Conservation (phyloP, 1,139 yeast species). For the Yamadazyma oceani region DNA sequence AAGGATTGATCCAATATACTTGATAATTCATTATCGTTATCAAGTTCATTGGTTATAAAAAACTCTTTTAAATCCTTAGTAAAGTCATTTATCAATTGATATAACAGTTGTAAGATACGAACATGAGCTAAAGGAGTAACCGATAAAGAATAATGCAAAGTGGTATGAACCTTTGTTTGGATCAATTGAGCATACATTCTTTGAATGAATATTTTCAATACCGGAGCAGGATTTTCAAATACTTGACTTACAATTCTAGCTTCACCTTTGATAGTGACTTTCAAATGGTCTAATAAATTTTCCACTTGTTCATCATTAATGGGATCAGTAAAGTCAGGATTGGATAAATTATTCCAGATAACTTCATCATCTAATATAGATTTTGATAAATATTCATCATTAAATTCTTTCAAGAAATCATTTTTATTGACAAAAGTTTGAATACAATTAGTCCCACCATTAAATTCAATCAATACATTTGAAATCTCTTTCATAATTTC, state of each 20-base stretch:
- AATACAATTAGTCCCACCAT: constrained; percentile 82
- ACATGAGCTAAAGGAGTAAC: constrained; percentile 73
- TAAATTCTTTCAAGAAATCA: constrained; percentile 56
- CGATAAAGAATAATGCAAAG: constrained; percentile 64
- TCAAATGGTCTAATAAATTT: constrained; percentile 33
- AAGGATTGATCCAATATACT: constrained; percentile 68
- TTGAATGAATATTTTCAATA: constrained; percentile 68
- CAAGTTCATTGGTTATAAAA: constrained; percentile 47
- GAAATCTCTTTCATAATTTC: constrained; percentile 80
- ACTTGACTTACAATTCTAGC: constrained; percentile 73
- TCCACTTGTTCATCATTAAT: constrained; percentile 37
- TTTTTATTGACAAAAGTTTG: constrained; percentile 83
- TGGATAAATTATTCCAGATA: constrained; percentile 36
- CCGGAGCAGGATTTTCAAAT: constrained; percentile 65
- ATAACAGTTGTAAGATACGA: constrained; percentile 69
- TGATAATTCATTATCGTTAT: constrained; percentile 45
- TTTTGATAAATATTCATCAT: constrained; percentile 34
- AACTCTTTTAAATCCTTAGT: constrained; percentile 67
- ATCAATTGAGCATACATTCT: constrained; percentile 77
- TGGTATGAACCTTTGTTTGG: constrained; percentile 62
- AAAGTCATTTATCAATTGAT: constrained; percentile 59
- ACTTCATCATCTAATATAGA: constrained; percentile 39
- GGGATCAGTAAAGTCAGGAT: constrained; percentile 33
- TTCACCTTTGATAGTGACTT: constrained; percentile 59
- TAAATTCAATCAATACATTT: constrained; percentile 72